A percentile compares a stretch with the other conserved stretches of the same genome.
These are phyloP conservation scores for Fraxinus excelsior DNA, from an alignment of 257 asterid species.

Conservation along the genomic window DNA sequence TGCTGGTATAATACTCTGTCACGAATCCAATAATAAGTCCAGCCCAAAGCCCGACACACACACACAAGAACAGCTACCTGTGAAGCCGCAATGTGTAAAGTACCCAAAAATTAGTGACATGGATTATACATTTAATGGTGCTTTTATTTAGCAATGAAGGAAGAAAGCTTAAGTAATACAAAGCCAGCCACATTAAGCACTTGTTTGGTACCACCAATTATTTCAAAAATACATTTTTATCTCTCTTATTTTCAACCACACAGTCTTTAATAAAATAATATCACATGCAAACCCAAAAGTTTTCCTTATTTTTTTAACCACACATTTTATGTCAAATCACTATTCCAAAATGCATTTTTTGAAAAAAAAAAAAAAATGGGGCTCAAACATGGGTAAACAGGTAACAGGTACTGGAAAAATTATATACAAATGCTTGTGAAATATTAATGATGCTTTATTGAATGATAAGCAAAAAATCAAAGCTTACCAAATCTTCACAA, in stretches of 20 bases:
- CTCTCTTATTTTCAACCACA: too few relatives aligned
- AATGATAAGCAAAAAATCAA: background rate
- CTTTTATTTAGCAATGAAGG: background rate
- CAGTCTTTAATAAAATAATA: too few relatives aligned
- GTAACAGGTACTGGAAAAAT: background rate
- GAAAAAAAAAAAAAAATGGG: too few relatives aligned
- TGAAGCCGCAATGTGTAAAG: conserved; percentile 12
- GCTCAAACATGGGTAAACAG: too few relatives aligned
- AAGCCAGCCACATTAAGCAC: background rate
- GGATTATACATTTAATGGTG: background rate
- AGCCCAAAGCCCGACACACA: conserved; percentile 93
- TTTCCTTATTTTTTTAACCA: too few relatives aligned
- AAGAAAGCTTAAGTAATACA: background rate
- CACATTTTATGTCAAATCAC: too few relatives aligned
- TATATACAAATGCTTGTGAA: too few relatives aligned
- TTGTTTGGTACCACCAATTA: too few relatives aligned
- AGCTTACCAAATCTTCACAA: conserved; percentile 62
- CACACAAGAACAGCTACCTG: conserved; percentile 89
- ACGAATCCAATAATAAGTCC: conserved; percentile 91
- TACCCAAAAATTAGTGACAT: background rate
- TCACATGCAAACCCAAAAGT: too few relatives aligned
- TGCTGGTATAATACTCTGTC: conserved; percentile 89
- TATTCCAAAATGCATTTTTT: too few relatives aligned
- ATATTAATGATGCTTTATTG: too few relatives aligned
- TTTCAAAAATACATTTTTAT: too few relatives aligned